Percentiles rank a stretch among this genome's conserved stretches.
These are phyloP conservation scores for Hanseniaspora singularis DNA, from an alignment of 805 yeast species.

Conservation along the genomic window DNA sequence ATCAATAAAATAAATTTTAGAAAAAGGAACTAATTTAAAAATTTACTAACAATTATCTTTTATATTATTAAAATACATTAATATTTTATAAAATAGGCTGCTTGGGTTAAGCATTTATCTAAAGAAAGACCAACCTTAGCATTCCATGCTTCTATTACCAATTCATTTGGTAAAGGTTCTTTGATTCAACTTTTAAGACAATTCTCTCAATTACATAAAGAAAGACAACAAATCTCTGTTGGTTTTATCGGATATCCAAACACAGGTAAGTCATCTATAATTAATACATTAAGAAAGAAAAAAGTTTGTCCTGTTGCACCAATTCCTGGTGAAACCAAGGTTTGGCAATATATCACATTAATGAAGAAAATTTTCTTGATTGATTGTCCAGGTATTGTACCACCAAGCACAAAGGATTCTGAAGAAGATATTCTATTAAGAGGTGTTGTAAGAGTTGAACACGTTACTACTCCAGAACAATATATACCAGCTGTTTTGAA, in stretches of 20 bases:
- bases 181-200: constrained; percentile 86
- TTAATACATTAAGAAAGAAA: constrained; percentile 84
- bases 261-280: constrained; percentile 94
- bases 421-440: constrained; percentile 86
- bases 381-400: constrained; percentile 98
- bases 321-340: constrained; percentile 97
- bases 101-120: constrained; percentile 94
- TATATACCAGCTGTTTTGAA: constrained; percentile 76
- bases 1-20: neutral
- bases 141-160: constrained; percentile 93
- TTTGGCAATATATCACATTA: constrained; percentile 95
- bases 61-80: constrained; percentile 27
- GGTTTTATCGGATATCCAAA: constrained; percentile 97
- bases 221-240: constrained; percentile 89
- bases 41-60: constrained; percentile 18
- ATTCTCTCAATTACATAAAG: constrained; percentile 79
- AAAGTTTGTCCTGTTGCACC: constrained; percentile 97
- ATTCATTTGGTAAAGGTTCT: constrained; percentile 96
- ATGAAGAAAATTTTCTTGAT: constrained; percentile 92
- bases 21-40: neutral
- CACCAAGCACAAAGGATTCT: constrained; percentile 80
- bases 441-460: constrained; percentile 98
- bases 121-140: constrained; percentile 90
- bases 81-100: constrained; percentile 54
- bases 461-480: constrained; percentile 89